Evolutionary conservation across 805 yeast genomes (phyloP), one percentile per base, ranked within the genome.

Genomic region (Jamesozyma spencerorum): DNA sequence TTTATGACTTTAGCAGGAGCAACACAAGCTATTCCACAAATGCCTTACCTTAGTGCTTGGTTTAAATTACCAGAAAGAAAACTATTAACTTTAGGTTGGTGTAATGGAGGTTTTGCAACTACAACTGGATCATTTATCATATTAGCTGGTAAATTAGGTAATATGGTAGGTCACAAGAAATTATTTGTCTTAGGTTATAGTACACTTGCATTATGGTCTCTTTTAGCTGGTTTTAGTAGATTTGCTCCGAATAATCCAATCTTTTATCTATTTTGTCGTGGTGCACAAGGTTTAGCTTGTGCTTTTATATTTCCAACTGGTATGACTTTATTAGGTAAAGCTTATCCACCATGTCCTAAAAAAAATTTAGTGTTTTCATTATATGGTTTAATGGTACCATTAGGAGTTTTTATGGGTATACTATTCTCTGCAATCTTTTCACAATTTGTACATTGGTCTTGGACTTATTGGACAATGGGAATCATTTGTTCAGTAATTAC

Each of bases 121-220:
- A 44, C 48, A 1, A 31, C 13, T 10, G 88, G 88, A 7, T 77
- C 90, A 0, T 75, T 82, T 47, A 81, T 82, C 37, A 59, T 83
- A 33, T 63, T 78, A 8, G 72, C 81, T 12, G 90, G 92, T 11
- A 68, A 78, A 38, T 55, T 81, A 31, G 92, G 92, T 17, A 92
- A 83, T 53, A 58, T 80, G 7, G 72, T 70, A 48, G 90, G 90
- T 0, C 68, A 79, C 41, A 77, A 75, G 43, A 59, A 52, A 28
- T 58, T 77, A 20, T 68, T 79, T 43, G 38, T 75, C 0, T 45
- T 65, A 5, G 86, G 90, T 0, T 77, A 76, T 58, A 36, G 59
- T 10, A 76, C 84, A 81, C 59, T 70, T 4, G 48, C 70, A 0
- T 27, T 80, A 0, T 79, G 86, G 81, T 65, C 79, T 1, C 46